Conservation (phyloP, 306 rosid species). For the Lablab purpureus region DNA sequence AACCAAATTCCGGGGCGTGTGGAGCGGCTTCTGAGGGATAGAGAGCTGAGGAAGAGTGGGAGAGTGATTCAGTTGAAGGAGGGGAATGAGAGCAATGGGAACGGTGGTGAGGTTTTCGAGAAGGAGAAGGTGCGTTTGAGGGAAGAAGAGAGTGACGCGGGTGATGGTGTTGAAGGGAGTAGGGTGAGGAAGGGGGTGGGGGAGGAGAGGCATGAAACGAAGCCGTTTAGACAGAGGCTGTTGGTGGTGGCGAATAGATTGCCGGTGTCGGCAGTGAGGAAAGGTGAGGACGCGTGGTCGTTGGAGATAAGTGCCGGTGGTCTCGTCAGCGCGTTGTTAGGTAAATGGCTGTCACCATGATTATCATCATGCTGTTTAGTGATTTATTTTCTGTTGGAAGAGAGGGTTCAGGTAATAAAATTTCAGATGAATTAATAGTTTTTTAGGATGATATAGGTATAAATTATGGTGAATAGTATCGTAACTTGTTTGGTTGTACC, state of each 20-base stretch:
- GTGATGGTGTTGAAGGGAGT: conserved; percentile 50
- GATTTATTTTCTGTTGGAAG: background rate
- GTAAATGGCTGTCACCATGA: conserved; percentile 49
- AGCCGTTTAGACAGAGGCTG: conserved; percentile 66
- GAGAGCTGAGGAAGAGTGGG: conserved; percentile 67
- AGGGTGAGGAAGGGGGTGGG: conserved; percentile 40
- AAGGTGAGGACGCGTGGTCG: conserved; percentile 86
- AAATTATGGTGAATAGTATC: too few relatives aligned
- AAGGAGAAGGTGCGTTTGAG: conserved; percentile 49
- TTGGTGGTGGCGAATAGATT: conserved; percentile 93
- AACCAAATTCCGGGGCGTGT: conserved; percentile 58
- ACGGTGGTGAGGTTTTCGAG: conserved; percentile 46
- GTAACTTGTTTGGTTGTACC: too few relatives aligned
- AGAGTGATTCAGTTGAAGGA: conserved; percentile 57
- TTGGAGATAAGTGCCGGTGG: conserved; percentile 93
- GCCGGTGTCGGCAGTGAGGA: conserved; percentile 88
- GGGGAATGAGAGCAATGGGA: conserved; percentile 39
- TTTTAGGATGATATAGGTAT: too few relatives aligned
- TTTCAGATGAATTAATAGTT: too few relatives aligned
- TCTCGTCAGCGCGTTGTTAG: conserved; percentile 83
- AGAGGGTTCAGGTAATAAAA: background rate
- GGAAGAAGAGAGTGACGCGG: conserved; percentile 55
- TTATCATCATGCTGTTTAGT: background rate
- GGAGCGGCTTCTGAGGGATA: conserved; percentile 66
- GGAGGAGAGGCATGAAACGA: conserved; percentile 54